phyloP scores from a whole-genome alignment of 495 filamentous ascomycete genomes.

The Beverwykella pulmonaria region DNA sequence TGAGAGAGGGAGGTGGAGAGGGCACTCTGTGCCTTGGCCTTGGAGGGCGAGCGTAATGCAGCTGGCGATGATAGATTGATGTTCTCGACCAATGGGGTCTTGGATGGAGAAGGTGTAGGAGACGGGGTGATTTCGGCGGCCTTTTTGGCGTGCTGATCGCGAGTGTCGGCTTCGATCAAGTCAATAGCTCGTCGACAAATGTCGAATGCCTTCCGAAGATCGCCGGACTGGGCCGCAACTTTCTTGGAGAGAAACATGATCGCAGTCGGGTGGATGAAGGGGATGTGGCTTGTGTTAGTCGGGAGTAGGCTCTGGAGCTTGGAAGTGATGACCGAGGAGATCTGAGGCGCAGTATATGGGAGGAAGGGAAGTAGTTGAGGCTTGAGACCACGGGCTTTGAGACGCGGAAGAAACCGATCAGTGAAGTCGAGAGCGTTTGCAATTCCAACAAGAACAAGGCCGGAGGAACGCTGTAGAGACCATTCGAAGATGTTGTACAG shows the following conservation, averaged over 20 bases:
- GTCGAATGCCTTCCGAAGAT: constrained; percentile 93
- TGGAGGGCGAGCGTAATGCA: constrained; percentile 37
- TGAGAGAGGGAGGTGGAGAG: constrained; percentile 51
- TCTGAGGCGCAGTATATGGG: constrained; percentile 88
- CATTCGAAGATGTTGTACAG: constrained; percentile 92
- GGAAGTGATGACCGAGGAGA: constrained; percentile 80
- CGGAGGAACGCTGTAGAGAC: constrained; percentile 77
- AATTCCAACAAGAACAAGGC: constrained; percentile 84
- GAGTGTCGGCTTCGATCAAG: constrained; percentile 81
- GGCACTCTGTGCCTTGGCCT: constrained; percentile 17
- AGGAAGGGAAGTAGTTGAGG: constrained; percentile 88
- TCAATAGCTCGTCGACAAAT: constrained; percentile 89
- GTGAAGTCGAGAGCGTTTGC: constrained; percentile 96
- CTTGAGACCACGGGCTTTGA: constrained; percentile 89
- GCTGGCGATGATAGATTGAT: constrained; percentile 67
- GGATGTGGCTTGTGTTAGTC: constrained; percentile 58
- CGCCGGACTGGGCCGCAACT: constrained; percentile 88
- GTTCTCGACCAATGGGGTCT: constrained; percentile 66
- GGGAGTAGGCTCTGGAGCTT: constrained; percentile 74
- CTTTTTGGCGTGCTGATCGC: constrained; percentile 61
- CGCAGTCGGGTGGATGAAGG: constrained; percentile 90
- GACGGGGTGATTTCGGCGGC: constrained; percentile 54
- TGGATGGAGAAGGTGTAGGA: constrained; percentile 53
- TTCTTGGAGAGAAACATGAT: constrained; percentile 93
- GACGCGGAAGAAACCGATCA: constrained; percentile 88